A percentile compares a stretch with the other conserved stretches of the same genome.
These are phyloP conservation scores for Climacium dendroides DNA, from an alignment of 225 moss, liverwort and hornwort species.

Conservation along the genomic window DNA sequence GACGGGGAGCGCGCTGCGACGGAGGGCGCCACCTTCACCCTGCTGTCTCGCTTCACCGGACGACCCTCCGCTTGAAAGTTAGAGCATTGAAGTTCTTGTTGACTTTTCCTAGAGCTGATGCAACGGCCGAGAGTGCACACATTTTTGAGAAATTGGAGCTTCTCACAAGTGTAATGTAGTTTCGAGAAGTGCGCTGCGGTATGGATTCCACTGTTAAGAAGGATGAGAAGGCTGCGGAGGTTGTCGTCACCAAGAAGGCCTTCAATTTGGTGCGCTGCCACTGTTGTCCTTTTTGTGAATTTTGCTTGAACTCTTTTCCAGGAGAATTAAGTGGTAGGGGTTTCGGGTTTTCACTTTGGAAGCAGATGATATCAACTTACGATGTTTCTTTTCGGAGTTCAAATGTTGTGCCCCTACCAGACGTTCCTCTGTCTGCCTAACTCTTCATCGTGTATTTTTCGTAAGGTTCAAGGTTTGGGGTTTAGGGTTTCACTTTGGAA, in stretches of 20 bases:
- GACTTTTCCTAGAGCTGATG: background rate
- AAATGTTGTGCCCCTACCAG: background rate
- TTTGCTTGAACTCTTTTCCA: background rate
- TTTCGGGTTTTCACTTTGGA: background rate
- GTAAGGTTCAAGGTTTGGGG: background rate
- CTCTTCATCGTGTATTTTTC: background rate
- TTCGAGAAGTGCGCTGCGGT: background rate
- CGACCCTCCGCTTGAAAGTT: background rate
- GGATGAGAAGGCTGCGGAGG: background rate
- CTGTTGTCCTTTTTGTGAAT: background rate
- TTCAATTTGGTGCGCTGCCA: constrained; percentile 10
- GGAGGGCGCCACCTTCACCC: background rate
- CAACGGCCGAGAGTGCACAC: background rate
- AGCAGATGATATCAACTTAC: background rate
- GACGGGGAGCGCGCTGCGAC: background rate
- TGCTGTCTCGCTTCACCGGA: background rate
- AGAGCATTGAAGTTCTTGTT: background rate
- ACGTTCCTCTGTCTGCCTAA: background rate
- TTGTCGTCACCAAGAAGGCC: constrained; percentile 16
- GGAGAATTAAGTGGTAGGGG: background rate
- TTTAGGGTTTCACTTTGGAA: background rate
- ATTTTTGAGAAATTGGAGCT: background rate
- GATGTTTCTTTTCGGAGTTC: background rate
- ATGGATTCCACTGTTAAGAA: background rate
- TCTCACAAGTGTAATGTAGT: background rate